These are phyloP conservation scores for Cinchona pubescens DNA, from an alignment of 257 asterid genomes.

Conservation along the genomic window DNA sequence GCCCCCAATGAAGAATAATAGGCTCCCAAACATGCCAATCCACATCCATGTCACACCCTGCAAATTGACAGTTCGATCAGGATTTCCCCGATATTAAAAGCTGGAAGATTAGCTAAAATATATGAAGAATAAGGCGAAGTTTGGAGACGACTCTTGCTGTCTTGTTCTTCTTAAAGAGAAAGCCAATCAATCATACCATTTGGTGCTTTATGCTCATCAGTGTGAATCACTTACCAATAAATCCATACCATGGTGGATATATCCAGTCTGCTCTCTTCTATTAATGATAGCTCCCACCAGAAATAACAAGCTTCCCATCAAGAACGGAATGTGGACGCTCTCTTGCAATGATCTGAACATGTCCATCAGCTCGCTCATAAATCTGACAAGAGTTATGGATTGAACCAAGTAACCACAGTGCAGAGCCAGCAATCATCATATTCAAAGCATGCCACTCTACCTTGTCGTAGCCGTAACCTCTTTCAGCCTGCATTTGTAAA, in stretches of 20 bases:
- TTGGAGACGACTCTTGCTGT: not conserved
- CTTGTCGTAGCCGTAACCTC: conserved; percentile 33
- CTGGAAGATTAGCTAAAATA: not conserved
- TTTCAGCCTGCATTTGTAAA: conserved; percentile 50
- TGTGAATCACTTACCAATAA: conserved; percentile 39
- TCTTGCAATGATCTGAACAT: conserved; percentile 76
- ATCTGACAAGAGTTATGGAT: conserved; percentile 80
- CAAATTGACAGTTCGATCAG: not conserved
- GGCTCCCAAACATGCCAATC: conserved; percentile 65
- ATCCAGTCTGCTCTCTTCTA: conserved; percentile 37
- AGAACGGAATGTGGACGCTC: conserved; percentile 66
- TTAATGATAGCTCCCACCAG: conserved; percentile 62
- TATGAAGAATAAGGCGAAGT: not conserved
- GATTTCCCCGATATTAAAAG: not conserved
- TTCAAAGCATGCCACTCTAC: conserved; percentile 55
- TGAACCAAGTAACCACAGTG: conserved; percentile 78
- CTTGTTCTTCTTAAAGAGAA: not conserved
- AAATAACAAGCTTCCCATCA: conserved; percentile 64
- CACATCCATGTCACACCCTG: conserved; percentile 69
- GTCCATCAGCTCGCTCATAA: conserved; percentile 79
- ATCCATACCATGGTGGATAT: conserved; percentile 47
- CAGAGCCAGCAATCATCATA: conserved; percentile 70
- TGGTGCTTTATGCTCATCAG: not conserved
- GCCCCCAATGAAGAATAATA: conserved; percentile 61
- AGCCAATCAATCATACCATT: not conserved